A percentile compares a stretch with the other conserved stretches of the same genome.
phyloP scores from a whole-genome alignment of 129 eudicot species.

The Lactuca sativa region DNA sequence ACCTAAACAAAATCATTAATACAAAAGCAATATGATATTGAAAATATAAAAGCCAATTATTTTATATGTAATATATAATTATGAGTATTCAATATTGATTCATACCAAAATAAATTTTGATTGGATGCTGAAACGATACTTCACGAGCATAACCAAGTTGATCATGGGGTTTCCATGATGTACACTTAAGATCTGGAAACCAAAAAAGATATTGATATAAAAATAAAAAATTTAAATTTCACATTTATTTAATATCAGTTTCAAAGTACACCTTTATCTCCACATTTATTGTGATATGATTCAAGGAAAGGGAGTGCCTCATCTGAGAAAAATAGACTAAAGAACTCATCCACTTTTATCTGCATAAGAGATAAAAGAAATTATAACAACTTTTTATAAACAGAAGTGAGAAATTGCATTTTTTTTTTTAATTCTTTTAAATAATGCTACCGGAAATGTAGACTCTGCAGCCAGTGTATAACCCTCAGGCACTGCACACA shows the following conservation, averaged over 20 bases:
- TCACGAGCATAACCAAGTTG: conserved; percentile 77
- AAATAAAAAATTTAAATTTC: not conserved
- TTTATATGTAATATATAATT: too few relatives aligned
- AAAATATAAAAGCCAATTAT: conserved; percentile 12
- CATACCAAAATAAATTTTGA: conserved; percentile 85
- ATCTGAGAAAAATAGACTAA: conserved; percentile 70
- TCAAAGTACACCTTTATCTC: conserved; percentile 73
- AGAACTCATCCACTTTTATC: conserved; percentile 82
- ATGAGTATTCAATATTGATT: too few relatives aligned
- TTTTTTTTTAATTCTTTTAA: not conserved
- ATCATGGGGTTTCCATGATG: conserved; percentile 72
- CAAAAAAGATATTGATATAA: conserved; percentile 15
- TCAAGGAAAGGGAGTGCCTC: conserved; percentile 62
- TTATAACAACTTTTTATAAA: not conserved
- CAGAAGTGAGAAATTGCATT: not conserved
- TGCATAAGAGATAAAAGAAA: conserved; percentile 37
- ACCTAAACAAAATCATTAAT: conserved; percentile 44
- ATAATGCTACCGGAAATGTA: conserved; percentile 66
- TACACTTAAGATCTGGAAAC: conserved; percentile 63
- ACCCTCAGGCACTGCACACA: conserved; percentile 63
- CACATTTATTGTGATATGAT: conserved; percentile 74
- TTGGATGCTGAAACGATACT: conserved; percentile 86
- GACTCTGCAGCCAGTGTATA: conserved; percentile 78
- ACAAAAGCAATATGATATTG: conserved; percentile 8
- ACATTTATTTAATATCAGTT: conserved; percentile 6